Evolutionary conservation across 208 protist species (phyloP).

Genomic region (Wallacemonas sp.): DNA sequence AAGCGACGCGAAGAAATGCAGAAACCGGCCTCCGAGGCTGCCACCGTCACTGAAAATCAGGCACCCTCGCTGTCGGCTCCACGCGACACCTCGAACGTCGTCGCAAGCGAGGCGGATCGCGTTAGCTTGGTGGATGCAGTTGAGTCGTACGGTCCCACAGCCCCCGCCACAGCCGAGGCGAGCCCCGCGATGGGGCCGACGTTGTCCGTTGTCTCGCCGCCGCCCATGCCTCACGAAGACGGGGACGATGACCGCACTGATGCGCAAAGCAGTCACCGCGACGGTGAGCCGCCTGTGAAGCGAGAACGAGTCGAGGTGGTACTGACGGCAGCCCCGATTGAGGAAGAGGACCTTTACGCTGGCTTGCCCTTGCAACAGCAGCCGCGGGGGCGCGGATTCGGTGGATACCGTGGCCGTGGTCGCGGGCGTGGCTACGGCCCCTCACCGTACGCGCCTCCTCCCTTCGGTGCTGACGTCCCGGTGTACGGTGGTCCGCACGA

Average conservation of each 20-base stretch:
- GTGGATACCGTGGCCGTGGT: constrained; percentile 21
- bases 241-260: background rate
- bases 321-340: constrained; percentile 26
- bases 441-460: constrained; percentile 4
- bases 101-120: background rate
- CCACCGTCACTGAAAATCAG: constrained; percentile 13
- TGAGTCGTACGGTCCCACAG: constrained; percentile 3
- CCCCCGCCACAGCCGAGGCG: background rate
- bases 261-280: background rate
- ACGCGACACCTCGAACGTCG: background rate
- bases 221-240: background rate
- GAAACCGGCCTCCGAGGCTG: constrained; percentile 14
- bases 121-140: background rate
- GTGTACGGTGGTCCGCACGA: background rate
- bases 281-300: constrained; percentile 19
- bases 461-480: background rate
- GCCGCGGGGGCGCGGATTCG: constrained; percentile 1
- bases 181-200: constrained; percentile 6
- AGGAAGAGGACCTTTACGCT: constrained; percentile 71
- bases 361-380: constrained; percentile 25
- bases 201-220: background rate
- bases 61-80: background rate
- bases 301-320: constrained; percentile 31
- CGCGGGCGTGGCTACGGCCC: background rate
- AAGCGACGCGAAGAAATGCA: constrained; percentile 58